Percentiles rank a stretch among this genome's conserved stretches.
These are phyloP conservation scores for Monosporascus sp. DNA, from an alignment of 2,329 filamentous ascomycete species.

Conservation along the genomic window DNA sequence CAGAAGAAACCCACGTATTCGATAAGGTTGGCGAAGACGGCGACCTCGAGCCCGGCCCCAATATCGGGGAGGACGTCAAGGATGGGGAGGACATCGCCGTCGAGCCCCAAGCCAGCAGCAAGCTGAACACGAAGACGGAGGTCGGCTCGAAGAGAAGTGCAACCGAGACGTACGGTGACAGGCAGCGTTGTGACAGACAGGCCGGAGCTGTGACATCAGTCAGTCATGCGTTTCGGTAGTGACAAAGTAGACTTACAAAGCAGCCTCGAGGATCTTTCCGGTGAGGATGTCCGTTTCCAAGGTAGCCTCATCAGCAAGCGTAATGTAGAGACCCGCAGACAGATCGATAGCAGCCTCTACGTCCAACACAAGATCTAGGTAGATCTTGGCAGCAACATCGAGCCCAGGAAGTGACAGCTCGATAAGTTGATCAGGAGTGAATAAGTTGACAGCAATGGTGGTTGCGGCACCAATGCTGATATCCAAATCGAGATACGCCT, in stretches of 20 bases:
- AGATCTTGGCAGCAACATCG: conserved; percentile 40
- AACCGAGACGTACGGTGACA: conserved; percentile 39
- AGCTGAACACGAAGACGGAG: conserved; percentile 46
- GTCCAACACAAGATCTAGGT: conserved; percentile 46
- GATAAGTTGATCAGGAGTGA: conserved; percentile 36
- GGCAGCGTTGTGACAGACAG: conserved; percentile 40
- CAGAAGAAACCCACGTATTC: conserved; percentile 43
- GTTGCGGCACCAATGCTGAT: conserved; percentile 38
- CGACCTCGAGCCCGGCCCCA: conserved; percentile 37
- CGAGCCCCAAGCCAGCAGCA: conserved; percentile 31
- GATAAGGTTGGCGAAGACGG: conserved; percentile 47
- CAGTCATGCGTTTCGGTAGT: conserved; percentile 18
- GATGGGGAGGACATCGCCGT: conserved; percentile 22
- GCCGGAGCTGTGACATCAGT: conserved; percentile 26
- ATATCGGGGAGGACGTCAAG: conserved; percentile 20
- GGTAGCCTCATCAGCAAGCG: conserved; percentile 39
- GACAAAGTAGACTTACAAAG: conserved; percentile 45
- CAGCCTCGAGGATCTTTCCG: conserved; percentile 38
- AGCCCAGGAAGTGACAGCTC: conserved; percentile 38
- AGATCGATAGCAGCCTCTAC: conserved; percentile 45
- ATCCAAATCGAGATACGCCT: conserved; percentile 46
- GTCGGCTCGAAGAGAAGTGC: conserved; percentile 40
- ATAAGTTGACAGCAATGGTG: conserved; percentile 46
- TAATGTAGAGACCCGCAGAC: conserved; percentile 46
- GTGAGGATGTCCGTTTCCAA: conserved; percentile 36